Evolutionary conservation across 495 filamentous ascomycete species (phyloP).

Genomic region (Penicillium antarcticum): DNA sequence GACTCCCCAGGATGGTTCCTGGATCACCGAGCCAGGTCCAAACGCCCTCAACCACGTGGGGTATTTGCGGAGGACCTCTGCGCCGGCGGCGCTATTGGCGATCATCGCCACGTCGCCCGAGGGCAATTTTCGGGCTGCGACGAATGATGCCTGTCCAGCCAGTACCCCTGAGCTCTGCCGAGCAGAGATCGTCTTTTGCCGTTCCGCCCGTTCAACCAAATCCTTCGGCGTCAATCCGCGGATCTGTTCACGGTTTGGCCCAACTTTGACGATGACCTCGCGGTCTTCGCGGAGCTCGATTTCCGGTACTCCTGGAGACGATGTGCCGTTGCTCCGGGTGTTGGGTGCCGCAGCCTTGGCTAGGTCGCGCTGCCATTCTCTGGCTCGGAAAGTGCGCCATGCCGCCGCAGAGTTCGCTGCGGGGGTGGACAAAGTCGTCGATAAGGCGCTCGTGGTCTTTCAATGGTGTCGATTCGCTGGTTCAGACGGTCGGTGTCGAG

Average conservation of each 20-base stretch:
- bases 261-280: no score
- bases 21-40: constrained; percentile 6
- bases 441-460: constrained; percentile 1
- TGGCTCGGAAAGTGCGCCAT: constrained; percentile 6
- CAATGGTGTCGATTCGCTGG: constrained; percentile 11
- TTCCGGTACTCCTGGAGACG: constrained; percentile 1
- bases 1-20: constrained; percentile 16
- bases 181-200: no score
- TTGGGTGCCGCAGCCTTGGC: constrained; percentile 5
- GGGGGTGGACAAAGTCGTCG: constrained; percentile 3
- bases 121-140: constrained; percentile 12
- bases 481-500: constrained; percentile 11
- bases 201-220: no score
- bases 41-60: constrained; percentile 5
- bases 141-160: constrained; percentile 2
- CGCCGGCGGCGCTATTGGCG: not conserved
- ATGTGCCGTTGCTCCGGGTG: not conserved
- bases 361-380: not conserved
- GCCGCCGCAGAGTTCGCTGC: constrained; percentile 6
- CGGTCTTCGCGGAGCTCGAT: not conserved
- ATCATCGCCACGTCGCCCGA: constrained; percentile 12
- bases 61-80: constrained; percentile 11
- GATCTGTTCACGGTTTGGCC: no score
- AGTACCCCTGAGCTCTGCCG: constrained; percentile 1
- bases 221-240: no score